These are phyloP conservation scores for Globisporangium polare DNA, from an alignment of 352 stramenopile genomes.

Conservation along the genomic window DNA sequence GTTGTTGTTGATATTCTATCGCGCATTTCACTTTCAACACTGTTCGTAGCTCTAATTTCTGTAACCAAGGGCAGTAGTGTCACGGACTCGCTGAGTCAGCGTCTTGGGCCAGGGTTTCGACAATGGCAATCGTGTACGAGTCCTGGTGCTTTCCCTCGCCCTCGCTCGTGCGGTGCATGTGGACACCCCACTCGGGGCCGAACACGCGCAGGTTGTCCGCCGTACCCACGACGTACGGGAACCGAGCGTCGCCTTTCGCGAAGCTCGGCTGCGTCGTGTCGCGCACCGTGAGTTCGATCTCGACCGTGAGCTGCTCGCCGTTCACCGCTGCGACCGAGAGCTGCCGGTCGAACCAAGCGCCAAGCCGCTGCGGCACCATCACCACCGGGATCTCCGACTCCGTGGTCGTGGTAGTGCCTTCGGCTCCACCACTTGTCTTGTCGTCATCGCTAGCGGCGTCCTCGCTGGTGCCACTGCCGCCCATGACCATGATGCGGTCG, in stretches of 20 bases:
- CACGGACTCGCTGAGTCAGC: conserved; percentile 5
- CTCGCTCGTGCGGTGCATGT: conserved; percentile 25
- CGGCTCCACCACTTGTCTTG: background rate
- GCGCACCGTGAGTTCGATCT: conserved; percentile 36
- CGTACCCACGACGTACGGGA: conserved; percentile 42
- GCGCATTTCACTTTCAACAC: background rate
- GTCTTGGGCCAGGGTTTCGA: conserved; percentile 34
- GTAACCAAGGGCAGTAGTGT: background rate
- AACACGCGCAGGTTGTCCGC: conserved; percentile 41
- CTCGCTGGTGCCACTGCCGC: conserved; percentile 27
- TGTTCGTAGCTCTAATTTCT: no score
- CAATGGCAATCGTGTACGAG: conserved; percentile 49
- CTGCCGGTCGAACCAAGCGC: conserved; percentile 45
- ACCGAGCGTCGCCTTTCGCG: conserved; percentile 16
- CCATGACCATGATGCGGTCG: conserved; percentile 79
- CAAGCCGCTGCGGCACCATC: conserved; percentile 61
- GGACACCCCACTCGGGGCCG: conserved; percentile 54
- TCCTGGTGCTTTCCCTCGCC: conserved; percentile 15
- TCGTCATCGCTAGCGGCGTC: background rate
- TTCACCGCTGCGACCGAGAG: conserved; percentile 4
- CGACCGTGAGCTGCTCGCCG: conserved; percentile 19
- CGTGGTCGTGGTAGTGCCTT: background rate
- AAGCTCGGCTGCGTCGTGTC: conserved; percentile 20
- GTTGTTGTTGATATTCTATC: conserved; percentile 1
- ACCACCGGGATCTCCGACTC: conserved; percentile 41